Evolutionary conservation across 2,329 filamentous ascomycete species (phyloP).

Genomic region (Neurospora sp.): DNA sequence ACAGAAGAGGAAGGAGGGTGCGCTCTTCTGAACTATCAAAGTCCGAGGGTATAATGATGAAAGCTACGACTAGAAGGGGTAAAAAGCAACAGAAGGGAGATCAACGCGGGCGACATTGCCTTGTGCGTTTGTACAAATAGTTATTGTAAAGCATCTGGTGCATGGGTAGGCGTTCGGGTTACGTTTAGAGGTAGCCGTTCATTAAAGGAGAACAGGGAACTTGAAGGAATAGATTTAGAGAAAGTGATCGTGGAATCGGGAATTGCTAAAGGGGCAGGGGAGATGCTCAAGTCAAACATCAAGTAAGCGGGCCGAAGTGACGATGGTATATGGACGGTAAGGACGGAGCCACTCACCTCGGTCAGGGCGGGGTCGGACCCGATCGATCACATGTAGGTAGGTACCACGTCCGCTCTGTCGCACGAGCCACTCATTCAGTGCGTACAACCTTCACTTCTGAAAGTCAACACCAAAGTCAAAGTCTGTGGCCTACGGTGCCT

Average conservation of each 20-base stretch:
- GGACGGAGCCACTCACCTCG: neutral
- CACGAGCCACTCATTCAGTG: conserved; percentile 1
- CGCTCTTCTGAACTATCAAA: conserved; percentile 8
- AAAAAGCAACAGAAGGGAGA: neutral
- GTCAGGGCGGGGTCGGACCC: neutral
- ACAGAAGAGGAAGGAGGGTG: conserved; percentile 18
- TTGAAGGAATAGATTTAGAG: neutral
- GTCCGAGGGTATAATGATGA: neutral
- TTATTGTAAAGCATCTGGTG: neutral
- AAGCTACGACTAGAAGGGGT: neutral
- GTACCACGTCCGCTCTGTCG: neutral
- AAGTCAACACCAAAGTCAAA: neutral
- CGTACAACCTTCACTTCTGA: neutral
- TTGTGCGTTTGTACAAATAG: neutral
- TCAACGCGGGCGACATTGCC: neutral
- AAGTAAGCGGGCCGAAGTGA: neutral
- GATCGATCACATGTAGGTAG: neutral
- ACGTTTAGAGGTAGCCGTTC: neutral
- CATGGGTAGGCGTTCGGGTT: neutral
- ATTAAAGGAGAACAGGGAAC: neutral
- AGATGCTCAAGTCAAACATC: neutral
- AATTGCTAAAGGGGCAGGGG: neutral
- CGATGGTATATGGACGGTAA: neutral
- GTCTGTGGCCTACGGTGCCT: neutral
- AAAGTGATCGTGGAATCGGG: neutral